These are phyloP conservation scores for Rachicladosporium sp. DNA, from an alignment of 2,329 filamentous ascomycete species.

Conservation along the genomic window DNA sequence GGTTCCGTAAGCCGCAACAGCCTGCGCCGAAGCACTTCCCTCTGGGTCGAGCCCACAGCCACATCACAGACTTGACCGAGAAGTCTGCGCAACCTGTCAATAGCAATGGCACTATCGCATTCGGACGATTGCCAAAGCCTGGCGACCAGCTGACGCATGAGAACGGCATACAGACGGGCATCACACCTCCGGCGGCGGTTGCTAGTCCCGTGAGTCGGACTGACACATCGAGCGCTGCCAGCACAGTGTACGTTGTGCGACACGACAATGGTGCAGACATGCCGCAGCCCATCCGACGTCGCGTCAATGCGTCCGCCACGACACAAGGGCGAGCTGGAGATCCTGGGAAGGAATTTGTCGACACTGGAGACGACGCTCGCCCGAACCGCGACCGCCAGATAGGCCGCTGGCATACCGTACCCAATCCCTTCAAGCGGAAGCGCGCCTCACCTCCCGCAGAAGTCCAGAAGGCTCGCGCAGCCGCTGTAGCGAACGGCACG, in stretches of 20 bases:
- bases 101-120: constrained; percentile 9
- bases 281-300: constrained; percentile 25
- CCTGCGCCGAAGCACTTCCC: constrained; percentile 19
- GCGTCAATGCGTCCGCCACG: constrained; percentile 5
- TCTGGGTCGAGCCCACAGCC: constrained; percentile 20
- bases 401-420: constrained; percentile 36
- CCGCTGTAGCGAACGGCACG: constrained; percentile 10
- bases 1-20: constrained; percentile 15
- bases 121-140: constrained; percentile 11
- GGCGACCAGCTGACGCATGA: constrained; percentile 2
- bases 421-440: constrained; percentile 47
- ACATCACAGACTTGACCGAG: constrained; percentile 7
- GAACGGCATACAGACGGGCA: constrained; percentile 1
- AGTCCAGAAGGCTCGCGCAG: constrained; percentile 38
- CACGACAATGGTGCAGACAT: constrained; percentile 41
- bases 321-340: constrained; percentile 3
- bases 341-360: constrained; percentile 16
- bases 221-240: constrained; percentile 50
- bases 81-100: constrained; percentile 6
- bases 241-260: constrained; percentile 51
- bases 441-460: constrained; percentile 47
- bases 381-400: constrained; percentile 19
- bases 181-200: constrained; percentile 29
- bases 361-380: constrained; percentile 11
- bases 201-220: constrained; percentile 47